Conservation (phyloP, 2,329 filamentous ascomycete species). For the Colletotrichum brevisporum region DNA sequence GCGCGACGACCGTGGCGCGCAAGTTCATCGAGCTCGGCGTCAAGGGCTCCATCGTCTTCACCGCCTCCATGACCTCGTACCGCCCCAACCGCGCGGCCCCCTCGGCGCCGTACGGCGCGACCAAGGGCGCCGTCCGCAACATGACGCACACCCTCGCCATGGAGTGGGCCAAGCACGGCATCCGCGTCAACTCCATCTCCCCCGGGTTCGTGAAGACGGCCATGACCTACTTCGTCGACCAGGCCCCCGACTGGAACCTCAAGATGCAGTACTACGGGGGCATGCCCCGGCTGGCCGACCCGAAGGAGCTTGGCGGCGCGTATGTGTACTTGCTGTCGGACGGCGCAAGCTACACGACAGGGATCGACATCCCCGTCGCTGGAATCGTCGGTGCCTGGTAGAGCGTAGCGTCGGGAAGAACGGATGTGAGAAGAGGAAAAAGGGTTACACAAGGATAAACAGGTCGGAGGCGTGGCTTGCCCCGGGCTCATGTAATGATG, state of each 20-base stretch:
- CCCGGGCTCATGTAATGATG: slow-evolving; percentile 11
- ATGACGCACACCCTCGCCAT: slow-evolving; percentile 59
- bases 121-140: slow-evolving; percentile 59
- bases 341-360: slow-evolving; percentile 62
- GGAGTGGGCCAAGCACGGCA: slow-evolving; percentile 63
- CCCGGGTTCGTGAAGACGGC: slow-evolving; percentile 60
- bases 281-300: slow-evolving; percentile 67
- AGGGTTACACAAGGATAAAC: background rate
- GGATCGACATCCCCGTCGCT: slow-evolving; percentile 63
- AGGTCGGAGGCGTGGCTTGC: background rate
- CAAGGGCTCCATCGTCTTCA: slow-evolving; percentile 59
- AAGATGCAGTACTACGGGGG: slow-evolving; percentile 72
- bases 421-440: background rate
- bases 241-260: slow-evolving; percentile 67
- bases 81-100: slow-evolving; percentile 64
- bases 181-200: slow-evolving; percentile 62
- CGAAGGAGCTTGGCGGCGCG: slow-evolving; percentile 68
- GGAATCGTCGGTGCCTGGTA: slow-evolving; percentile 49
- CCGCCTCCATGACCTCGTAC: slow-evolving; percentile 63
- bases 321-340: slow-evolving; percentile 70
- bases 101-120: slow-evolving; percentile 62
- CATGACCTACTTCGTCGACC: slow-evolving; percentile 65
- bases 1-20: slow-evolving; percentile 59
- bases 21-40: slow-evolving; percentile 53
- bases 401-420: background rate